These are phyloP conservation scores for Triangularia verruculosa DNA, from an alignment of 2,329 filamentous ascomycete genomes.

Conservation along the genomic window DNA sequence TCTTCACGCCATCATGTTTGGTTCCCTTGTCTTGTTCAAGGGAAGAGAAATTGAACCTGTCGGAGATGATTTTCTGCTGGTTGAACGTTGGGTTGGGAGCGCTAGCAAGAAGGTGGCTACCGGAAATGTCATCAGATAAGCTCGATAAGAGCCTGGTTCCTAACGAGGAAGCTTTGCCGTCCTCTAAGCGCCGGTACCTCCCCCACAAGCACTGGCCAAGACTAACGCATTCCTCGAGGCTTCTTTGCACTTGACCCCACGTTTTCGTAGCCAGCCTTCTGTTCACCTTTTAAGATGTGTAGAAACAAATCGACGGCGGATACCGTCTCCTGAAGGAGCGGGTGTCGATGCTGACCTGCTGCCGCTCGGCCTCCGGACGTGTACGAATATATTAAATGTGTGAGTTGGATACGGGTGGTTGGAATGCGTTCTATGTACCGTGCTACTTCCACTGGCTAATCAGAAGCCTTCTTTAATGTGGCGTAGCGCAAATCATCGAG, in stretches of 20 bases:
- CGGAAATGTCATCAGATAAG: neutral
- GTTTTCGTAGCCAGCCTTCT: neutral
- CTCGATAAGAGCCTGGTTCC: neutral
- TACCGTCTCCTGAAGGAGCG: neutral
- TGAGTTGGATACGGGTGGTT: constrained; percentile 7
- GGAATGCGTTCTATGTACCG: neutral
- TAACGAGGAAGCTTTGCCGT: neutral
- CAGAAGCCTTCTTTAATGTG: neutral
- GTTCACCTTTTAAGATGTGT: no score
- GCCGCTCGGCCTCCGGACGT: neutral
- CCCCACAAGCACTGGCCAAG: neutral
- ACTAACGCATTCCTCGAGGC: neutral
- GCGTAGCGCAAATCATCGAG: neutral
- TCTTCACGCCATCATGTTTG: neutral
- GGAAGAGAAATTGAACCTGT: neutral
- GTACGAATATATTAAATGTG: constrained; percentile 12
- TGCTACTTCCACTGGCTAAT: neutral
- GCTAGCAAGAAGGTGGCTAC: neutral
- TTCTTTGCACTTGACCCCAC: neutral
- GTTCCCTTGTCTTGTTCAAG: neutral
- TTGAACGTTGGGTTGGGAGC: neutral
- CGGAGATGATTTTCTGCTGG: neutral
- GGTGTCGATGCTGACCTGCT: constrained; percentile 5
- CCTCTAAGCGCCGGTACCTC: neutral
- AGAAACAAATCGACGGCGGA: neutral